Evolutionary conservation across 2,329 filamentous ascomycete species (phyloP), one percentile per base, ranked within the genome.

Genomic region (Apiospora kogelbergensis): DNA sequence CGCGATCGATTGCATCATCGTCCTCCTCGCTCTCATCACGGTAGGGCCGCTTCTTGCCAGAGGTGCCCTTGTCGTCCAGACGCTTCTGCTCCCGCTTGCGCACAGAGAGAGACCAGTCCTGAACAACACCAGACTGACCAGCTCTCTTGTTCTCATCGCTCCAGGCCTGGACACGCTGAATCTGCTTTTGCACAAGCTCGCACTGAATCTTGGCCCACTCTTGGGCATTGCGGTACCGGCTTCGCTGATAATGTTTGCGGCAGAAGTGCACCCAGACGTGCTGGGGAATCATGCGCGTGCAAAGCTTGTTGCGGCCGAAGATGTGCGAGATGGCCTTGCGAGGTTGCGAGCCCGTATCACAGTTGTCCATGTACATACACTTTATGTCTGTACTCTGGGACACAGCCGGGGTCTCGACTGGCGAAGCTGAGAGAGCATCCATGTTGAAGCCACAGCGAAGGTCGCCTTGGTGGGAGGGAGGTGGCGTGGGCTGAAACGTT

Each of bases 321-420:
- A 95, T 87, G 75, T 96, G 92, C 0, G 91, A 94, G 70, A 95
- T 91, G 6, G 91, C 89, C 80, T 95, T 95, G 64, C 93, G 88
- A 30, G 86, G 85, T 68, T 88, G 84, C 6, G 88, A 89, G 4
- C 84, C 84, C 0, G 88, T 90, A 63, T 87, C 84, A 75, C 89
- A 91, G 70, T 86, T 82, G 1, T 82, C 78, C 20, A 86, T 84
- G 71, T 86, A 89, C 81, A 88, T 86, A 74, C 89, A 91, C 30
- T 74, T 77, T 17, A 79, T 76, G 6, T 77, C 75, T 60, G 74
- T 71, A 60, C 72, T 71, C 60, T 71, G 68, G 17, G 73, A 60
- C 24, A 72, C 65, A 11, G 69, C 57, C 26, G 30, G 42, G 45
- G 65, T 63, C 53, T 69, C 70, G 48, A 65, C 69, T 11, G 72